A percentile compares a stretch with the other conserved stretches of the same genome.
phyloP scores from a whole-genome alignment of 2,329 filamentous ascomycete genomes.

The Aspergillus spinulosporus region DNA sequence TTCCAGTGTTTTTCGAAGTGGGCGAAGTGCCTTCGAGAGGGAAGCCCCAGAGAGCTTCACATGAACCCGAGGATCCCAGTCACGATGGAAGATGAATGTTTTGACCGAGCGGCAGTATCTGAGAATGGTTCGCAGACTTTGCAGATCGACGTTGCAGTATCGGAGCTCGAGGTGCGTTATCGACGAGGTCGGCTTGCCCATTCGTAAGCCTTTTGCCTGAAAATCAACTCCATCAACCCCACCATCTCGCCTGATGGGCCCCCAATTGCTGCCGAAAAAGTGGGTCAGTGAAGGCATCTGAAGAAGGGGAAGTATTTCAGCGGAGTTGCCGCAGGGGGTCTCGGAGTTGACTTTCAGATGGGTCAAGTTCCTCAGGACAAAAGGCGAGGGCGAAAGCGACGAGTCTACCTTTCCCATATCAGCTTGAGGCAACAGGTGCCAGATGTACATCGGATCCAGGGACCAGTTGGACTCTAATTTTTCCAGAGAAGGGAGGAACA shows the following conservation, averaged over 20 bases:
- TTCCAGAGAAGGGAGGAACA: neutral
- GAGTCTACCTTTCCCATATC: slow-evolving; percentile 8
- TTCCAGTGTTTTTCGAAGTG: slow-evolving; percentile 4
- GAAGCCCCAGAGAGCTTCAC: slow-evolving; percentile 1
- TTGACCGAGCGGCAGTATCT: slow-evolving; percentile 5
- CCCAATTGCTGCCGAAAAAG: slow-evolving; percentile 14
- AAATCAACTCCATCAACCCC: slow-evolving; percentile 7
- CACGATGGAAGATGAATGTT: slow-evolving; percentile 14
- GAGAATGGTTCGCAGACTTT: slow-evolving; percentile 3
- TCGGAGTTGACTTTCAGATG: slow-evolving; percentile 12
- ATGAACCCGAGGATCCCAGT: slow-evolving; percentile 9
- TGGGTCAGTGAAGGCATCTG: slow-evolving; percentile 14
- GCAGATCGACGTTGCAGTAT: slow-evolving; percentile 3
- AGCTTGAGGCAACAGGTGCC: slow-evolving; percentile 9
- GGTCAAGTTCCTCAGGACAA: slow-evolving; percentile 10
- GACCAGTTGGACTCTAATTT: slow-evolving; percentile 11
- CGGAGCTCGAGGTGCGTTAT: slow-evolving; percentile 13
- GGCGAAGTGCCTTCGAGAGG: slow-evolving; percentile 2
- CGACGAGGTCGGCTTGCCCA: neutral
- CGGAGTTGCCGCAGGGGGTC: slow-evolving; percentile 1
- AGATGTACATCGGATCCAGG: slow-evolving; percentile 6
- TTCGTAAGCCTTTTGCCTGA: neutral
- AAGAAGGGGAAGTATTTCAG: slow-evolving; percentile 13
- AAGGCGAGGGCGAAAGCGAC: neutral
- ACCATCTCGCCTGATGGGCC: slow-evolving; percentile 10